Base-by-base conservation (phyloP, 805 yeast genomes). In the Ogataea naganishii region DNA sequence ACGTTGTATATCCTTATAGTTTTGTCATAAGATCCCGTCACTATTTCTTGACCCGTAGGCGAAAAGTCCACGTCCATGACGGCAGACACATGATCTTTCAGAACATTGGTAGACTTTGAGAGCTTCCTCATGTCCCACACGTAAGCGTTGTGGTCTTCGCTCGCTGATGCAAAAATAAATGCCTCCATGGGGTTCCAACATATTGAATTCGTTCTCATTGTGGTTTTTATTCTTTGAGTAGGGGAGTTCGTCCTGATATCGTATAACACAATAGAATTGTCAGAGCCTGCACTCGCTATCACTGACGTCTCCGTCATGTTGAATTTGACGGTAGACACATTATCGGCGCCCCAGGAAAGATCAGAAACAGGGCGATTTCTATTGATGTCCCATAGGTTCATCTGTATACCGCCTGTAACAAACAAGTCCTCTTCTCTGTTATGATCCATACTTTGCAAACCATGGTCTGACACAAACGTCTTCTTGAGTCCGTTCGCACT, bases 161-260 rank as follows among this genome's bases (percentile, higher is more conserved):
- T 75, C 3, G 85, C 97, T 23, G 83, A 75, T 12, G 88, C 96
- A 60, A 92, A 89, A 49, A 81, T 76, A 60, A 73, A 92, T 2
- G 97, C 95, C 56, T 92, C 97, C 80, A 92, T 83, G 4, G 99
- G 99, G 58, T 92, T 92, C 97, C 97, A 92, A 33, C 86, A 69
- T 16, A 92, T 66, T 27, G 89, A 67, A 55, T 92, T 92, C 13
- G 88, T 82, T 46, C 94, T 69, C 69, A 92, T 65, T 13, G 75
- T 62, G 17, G 92, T 82, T 27, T 80, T 81, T 35, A 89, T 72
- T 53, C 88, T 89, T 56, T 94, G 97, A 5, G 94, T 75, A 10
- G 98, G 96, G 3, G 94, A 70, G 46, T 82, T 76, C 6, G 96
- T 84, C 47, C 98, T 73, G 29, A 84, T 64, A 55, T 92, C 99